Base-by-base conservation (phyloP, 305 asterid species). In the Caryopteris hybrid region DNA sequence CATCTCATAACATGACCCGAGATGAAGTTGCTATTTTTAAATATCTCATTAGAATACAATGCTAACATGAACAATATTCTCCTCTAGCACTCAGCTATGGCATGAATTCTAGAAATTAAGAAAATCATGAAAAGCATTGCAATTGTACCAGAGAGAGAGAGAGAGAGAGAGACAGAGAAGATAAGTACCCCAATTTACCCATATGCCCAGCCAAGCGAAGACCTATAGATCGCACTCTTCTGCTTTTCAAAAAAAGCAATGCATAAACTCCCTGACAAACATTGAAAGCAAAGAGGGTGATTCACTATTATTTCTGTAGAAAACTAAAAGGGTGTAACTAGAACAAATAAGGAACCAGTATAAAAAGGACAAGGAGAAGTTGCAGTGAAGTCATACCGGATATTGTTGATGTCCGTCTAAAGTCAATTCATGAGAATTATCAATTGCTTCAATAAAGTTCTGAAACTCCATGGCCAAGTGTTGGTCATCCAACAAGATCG, bases 221-320 rank as follows among this genome's bases (percentile, higher is more conserved):
- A 63, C 97, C 97, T 53, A 94, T 89, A 45, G 96, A 83, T 70
- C 99, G 91, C 52, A 85, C 88, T 83, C 95, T 86, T 85, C 99
- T 84, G 73, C 95, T 88, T 80, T 85, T 80, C 65, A 85, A 82
- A 74, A 91, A 94, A 74, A 94, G 95, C 81, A 94, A 80, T 18
- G 88, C 96, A 71, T 94, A 91, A 73, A 94, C 93, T 66, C 99
- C 99, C 99, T 94, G 77, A 55, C 21, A 78, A 65, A 72, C 50
- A 69, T 65, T 38, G 56, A 53, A 63, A 66, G 23, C 46, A 74
- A 57, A 39, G 38, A 68, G 65, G 50, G 62, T 57, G 58, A 43
- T 61, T 57, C 39, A 50, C 12, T 33, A 55, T 54, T 60, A 75
- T 61, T 27, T 27, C 46, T 38, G 63, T 54, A 64, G 73, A 61